Conservation (phyloP, 2,329 filamentous ascomycete genomes). For the Rugonectria rugulosa region DNA sequence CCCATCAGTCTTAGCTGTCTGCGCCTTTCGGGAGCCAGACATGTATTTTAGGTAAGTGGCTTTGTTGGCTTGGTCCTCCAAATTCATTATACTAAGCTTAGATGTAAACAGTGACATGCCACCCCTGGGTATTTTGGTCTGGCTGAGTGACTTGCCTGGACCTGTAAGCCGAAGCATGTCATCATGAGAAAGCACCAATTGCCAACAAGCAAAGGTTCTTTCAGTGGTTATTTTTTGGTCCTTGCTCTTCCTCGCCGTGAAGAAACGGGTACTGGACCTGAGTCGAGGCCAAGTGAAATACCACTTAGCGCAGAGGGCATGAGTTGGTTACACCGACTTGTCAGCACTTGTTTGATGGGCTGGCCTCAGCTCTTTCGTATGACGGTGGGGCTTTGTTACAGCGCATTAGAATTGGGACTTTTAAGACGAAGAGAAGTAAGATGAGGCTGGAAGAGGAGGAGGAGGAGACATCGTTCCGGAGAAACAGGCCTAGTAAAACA, state of each 20-base stretch:
- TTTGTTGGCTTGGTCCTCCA: too few relatives aligned
- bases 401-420: background rate
- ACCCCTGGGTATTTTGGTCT: background rate
- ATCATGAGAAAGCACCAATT: background rate
- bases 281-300: constrained; percentile 9
- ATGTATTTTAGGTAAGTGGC: too few relatives aligned
- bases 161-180: constrained; percentile 5
- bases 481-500: too few relatives aligned
- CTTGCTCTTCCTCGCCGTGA: background rate
- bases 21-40: too few relatives aligned
- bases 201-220: background rate
- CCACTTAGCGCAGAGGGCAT: background rate
- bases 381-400: background rate
- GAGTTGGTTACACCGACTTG: background rate
- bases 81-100: too few relatives aligned
- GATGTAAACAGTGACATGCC: too few relatives aligned
- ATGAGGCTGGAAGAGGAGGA: background rate
- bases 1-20: too few relatives aligned
- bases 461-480: background rate
- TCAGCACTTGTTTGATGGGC: background rate
- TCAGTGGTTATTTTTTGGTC: too few relatives aligned
- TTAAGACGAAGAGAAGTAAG: background rate
- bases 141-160: background rate
- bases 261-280: constrained; percentile 14
- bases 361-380: background rate